Percentiles rank a stretch among this genome's conserved stretches.
Evolutionary conservation across 1,284 basidiomycete species (phyloP).

Genomic region (Anthracocystis walkeri): DNA sequence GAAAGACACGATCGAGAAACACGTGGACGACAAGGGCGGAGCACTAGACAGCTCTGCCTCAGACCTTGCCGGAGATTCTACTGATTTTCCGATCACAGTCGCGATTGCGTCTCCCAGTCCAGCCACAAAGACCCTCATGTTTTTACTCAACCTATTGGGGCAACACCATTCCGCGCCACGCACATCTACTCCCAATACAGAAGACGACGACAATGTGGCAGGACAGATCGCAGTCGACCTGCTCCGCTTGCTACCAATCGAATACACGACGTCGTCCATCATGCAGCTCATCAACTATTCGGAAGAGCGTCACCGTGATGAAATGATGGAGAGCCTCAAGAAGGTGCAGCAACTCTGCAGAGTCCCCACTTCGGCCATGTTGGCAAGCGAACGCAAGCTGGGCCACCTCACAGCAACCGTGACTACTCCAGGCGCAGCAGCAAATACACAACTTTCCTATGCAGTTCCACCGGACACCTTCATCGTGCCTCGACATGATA

Average conservation of each 20-base stretch:
- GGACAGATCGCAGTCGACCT: slow-evolving; percentile 49
- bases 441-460: neutral
- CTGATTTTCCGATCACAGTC: slow-evolving; percentile 46
- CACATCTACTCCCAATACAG: neutral
- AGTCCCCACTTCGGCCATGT: slow-evolving; percentile 36
- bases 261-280: slow-evolving; percentile 49
- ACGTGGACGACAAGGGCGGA: slow-evolving; percentile 2
- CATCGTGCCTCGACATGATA: slow-evolving; percentile 38
- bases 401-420: slow-evolving; percentile 19
- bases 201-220: neutral
- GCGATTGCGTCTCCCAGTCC: slow-evolving; percentile 53
- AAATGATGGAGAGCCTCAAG: slow-evolving; percentile 51
- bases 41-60: neutral
- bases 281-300: slow-evolving; percentile 50
- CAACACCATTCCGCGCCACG: slow-evolving; percentile 2
- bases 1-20: slow-evolving; percentile 2
- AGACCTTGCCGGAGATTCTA: neutral
- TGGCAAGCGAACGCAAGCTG: slow-evolving; percentile 33
- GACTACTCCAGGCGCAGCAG: slow-evolving; percentile 9
- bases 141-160: slow-evolving; percentile 38
- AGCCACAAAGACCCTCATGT: slow-evolving; percentile 47
- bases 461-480: slow-evolving; percentile 38
- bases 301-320: slow-evolving; percentile 45
- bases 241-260: slow-evolving; percentile 44
- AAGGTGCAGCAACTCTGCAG: slow-evolving; percentile 30